Evolutionary conservation across 257 asterid species (phyloP).

Genomic region (Solanum chilense): DNA sequence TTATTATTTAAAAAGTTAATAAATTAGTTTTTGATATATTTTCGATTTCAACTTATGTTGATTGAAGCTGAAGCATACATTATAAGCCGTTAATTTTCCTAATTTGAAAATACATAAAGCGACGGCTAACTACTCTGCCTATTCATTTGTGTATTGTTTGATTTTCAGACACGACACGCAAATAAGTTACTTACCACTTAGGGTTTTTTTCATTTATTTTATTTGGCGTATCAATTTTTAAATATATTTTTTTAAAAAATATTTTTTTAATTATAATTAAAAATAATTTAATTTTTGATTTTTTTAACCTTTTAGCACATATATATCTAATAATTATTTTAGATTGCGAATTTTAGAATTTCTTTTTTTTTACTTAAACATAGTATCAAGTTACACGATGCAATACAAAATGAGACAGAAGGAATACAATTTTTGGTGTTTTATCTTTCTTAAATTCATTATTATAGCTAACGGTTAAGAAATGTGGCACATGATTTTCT

Average conservation of each 20-base stretch:
- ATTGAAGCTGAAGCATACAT: background rate
- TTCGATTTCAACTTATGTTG: background rate
- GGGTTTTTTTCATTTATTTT: no score
- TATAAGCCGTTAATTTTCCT: background rate
- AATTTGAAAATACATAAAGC: background rate
- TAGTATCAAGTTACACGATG: no score
- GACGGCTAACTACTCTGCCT: background rate
- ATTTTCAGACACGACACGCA: background rate
- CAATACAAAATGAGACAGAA: background rate
- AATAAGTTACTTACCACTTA: background rate
- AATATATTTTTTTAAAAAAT: no score
- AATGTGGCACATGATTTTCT: background rate
- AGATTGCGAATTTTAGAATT: no score
- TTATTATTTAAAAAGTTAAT: background rate
- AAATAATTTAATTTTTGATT: no score
- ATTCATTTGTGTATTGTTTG: background rate
- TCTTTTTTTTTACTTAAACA: no score
- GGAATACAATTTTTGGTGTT: background rate
- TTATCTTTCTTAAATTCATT: background rate
- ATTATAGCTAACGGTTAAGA: background rate
- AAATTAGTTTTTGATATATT: background rate
- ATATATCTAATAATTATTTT: no score
- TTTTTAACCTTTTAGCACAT: background rate
- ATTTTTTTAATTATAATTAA: no score
- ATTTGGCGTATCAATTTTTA: no score